Evolutionary conservation across 2,329 filamentous ascomycete genomes (phyloP).

Genomic region (Aureobasidium sp.): DNA sequence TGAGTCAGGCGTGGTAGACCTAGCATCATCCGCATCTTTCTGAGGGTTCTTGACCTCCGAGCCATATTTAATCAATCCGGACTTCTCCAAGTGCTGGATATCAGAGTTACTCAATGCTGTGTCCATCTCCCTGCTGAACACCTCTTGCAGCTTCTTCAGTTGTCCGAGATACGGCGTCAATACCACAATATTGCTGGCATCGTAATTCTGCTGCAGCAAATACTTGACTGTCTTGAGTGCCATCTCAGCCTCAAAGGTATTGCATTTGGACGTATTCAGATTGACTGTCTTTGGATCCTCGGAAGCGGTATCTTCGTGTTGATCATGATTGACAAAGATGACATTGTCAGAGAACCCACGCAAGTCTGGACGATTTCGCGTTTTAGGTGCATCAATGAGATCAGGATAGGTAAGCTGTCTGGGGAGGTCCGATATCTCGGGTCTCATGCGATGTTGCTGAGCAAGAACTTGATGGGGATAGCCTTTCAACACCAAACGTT

Average conservation of each 20-base stretch:
- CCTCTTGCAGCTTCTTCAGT: constrained; percentile 40
- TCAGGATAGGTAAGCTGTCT: constrained; percentile 49
- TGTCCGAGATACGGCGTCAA: constrained; percentile 58
- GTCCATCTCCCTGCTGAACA: constrained; percentile 44
- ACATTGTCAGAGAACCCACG: constrained; percentile 43
- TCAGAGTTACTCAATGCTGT: constrained; percentile 57
- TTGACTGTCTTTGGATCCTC: constrained; percentile 3
- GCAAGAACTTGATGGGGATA: constrained; percentile 87
- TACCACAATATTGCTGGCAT: constrained; percentile 54
- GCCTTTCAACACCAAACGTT: constrained; percentile 87
- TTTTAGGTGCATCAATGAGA: constrained; percentile 42
- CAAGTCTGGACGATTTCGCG: constrained; percentile 36
- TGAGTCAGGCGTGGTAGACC: neutral
- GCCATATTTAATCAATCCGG: constrained; percentile 19
- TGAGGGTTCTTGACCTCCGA: neutral
- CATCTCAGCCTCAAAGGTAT: constrained; percentile 55
- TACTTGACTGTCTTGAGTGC: constrained; percentile 52
- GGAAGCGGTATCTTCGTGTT: constrained; percentile 33
- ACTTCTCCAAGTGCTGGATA: constrained; percentile 38
- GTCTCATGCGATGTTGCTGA: constrained; percentile 92
- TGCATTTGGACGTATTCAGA: constrained; percentile 27
- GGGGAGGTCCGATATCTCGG: constrained; percentile 51
- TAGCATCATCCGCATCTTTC: neutral
- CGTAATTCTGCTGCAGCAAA: constrained; percentile 58
- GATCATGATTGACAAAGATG: constrained; percentile 52